Evolutionary conservation across 2,329 filamentous ascomycete genomes (phyloP), one percentile per base, ranked within the genome.

Genomic region (Pestalotiopsis sp.): DNA sequence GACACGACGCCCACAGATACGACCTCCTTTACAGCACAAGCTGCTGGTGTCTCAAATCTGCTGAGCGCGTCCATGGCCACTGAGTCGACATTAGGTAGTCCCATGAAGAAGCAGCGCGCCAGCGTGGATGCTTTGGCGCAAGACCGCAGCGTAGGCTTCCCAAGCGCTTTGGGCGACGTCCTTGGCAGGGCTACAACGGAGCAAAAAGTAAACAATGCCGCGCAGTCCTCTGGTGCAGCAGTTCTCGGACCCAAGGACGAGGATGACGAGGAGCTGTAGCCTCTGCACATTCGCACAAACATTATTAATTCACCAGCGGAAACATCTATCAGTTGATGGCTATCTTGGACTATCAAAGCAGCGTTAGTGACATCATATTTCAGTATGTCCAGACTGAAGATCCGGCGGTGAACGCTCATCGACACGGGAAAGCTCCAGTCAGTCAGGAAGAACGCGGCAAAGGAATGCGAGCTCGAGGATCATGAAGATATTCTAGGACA

Each of bases 21-120:
- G 31, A 68, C 68, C 70, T 78, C 68, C 73, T 76, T 68, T 73
- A 77, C 70, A 70, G 80, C 75, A 64, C 70, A 78, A 1, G 74
- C 74, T 25, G 74, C 76, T 6, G 77, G 81, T 25, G 67, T 78
- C 72, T 27, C 77, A 74, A 77, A 79, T 76, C 69, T 85, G 68
- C 83, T 82, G 69, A 80, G 80, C 23, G 84, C 85, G 69, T 78
- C 76, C 62, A 78, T 86, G 4, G 80, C 81, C 2, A 83, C 84
- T 23, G 86, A 89, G 41, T 78, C 78, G 7, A 77, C 83, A 4
- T 79, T 93, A 25, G 91, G 90, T 63, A 93, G 91, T 72, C 92
- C 92, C 1, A 85, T 93, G 74, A 94, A 94, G 85, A 93, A 91
- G 77, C 91, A 93, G 68, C 86, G 92, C 45, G 87, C 91, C 1